A percentile compares a stretch with the other conserved stretches of the same genome.
Evolutionary conservation across 2,329 filamentous ascomycete species (phyloP).

Genomic region (Fusarium zealandicum): DNA sequence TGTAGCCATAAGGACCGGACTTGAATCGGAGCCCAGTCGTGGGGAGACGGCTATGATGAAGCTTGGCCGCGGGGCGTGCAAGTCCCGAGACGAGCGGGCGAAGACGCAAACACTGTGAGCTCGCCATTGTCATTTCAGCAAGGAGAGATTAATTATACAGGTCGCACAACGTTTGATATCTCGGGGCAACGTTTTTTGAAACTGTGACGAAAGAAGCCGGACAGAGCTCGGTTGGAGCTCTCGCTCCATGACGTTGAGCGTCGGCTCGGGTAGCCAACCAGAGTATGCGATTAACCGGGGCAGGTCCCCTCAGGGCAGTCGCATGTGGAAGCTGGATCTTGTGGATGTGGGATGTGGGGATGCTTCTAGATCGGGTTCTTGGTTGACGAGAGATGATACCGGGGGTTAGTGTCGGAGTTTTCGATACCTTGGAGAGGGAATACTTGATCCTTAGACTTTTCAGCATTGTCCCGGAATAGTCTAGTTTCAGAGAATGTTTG

Average conservation of each 20-base stretch:
- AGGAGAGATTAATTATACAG: neutral
- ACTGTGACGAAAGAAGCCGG: conserved; percentile 15
- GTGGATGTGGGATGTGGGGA: conserved; percentile 25
- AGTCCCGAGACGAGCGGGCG: conserved; percentile 34
- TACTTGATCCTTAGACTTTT: neutral
- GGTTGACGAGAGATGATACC: conserved; percentile 7
- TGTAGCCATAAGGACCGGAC: conserved; percentile 78
- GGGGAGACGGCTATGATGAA: conserved; percentile 33
- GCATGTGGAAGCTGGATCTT: conserved; percentile 25
- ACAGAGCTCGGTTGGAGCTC: conserved; percentile 21
- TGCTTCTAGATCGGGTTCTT: conserved; percentile 19
- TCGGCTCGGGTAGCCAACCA: conserved; percentile 15
- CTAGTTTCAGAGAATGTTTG: neutral
- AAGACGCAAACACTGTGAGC: conserved; percentile 33
- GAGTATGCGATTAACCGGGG: conserved; percentile 22
- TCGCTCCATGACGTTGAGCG: conserved; percentile 29
- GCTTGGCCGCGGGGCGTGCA: conserved; percentile 32
- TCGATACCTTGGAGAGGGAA: conserved; percentile 1
- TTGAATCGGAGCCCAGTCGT: conserved; percentile 53
- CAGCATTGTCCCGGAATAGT: neutral
- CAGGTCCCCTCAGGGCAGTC: neutral
- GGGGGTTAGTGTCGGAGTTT: conserved; percentile 7
- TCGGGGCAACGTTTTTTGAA: too few relatives aligned
- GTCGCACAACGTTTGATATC: conserved; percentile 13
- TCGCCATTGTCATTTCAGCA: conserved; percentile 30